Percentiles rank a stretch among this genome's conserved stretches.
Conservation (phyloP, 495 filamentous ascomycete genomes). For the Baudoinia panamericana region DNA sequence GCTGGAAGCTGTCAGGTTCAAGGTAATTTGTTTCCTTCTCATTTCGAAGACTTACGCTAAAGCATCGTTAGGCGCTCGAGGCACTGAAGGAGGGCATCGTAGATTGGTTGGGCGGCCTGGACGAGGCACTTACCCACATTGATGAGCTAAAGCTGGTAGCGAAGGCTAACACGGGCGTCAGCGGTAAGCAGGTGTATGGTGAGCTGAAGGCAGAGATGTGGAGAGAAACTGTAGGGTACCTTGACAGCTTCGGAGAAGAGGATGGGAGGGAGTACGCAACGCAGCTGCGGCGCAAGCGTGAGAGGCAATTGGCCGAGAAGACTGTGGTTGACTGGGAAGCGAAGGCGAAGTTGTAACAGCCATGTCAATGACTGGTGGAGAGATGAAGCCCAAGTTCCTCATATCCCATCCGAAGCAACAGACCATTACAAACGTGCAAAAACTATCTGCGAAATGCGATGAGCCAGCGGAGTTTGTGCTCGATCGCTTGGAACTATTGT, state of each 20-base stretch:
- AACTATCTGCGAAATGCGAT: too few species aligned
- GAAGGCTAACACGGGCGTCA: slow-evolving; percentile 8
- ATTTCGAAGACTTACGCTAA: neutral
- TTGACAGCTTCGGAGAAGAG: slow-evolving; percentile 9
- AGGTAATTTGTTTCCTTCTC: slow-evolving; percentile 5
- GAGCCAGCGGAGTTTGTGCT: too few species aligned
- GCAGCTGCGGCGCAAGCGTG: neutral
- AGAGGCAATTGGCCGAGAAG: slow-evolving; percentile 1
- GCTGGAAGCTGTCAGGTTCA: slow-evolving; percentile 54
- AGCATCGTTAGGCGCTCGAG: slow-evolving; percentile 32
- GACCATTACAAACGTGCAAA: too few species aligned
- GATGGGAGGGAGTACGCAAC: slow-evolving; percentile 2
- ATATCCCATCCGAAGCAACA: too few species aligned
- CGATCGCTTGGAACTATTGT: too few species aligned
- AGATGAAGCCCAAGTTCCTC: too few species aligned
- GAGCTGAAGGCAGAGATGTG: slow-evolving; percentile 20
- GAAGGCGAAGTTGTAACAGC: slow-evolving; percentile 18
- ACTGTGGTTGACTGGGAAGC: slow-evolving; percentile 13
- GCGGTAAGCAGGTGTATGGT: slow-evolving; percentile 11
- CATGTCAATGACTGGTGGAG: too few species aligned
- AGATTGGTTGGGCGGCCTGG: slow-evolving; percentile 51
- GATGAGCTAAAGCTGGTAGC: slow-evolving; percentile 31
- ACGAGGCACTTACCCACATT: slow-evolving; percentile 45
- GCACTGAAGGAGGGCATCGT: slow-evolving; percentile 52
- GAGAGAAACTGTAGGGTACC: slow-evolving; percentile 17